Conservation (phyloP, 129 eudicot species). For the Chrysanthemum seticuspe region DNA sequence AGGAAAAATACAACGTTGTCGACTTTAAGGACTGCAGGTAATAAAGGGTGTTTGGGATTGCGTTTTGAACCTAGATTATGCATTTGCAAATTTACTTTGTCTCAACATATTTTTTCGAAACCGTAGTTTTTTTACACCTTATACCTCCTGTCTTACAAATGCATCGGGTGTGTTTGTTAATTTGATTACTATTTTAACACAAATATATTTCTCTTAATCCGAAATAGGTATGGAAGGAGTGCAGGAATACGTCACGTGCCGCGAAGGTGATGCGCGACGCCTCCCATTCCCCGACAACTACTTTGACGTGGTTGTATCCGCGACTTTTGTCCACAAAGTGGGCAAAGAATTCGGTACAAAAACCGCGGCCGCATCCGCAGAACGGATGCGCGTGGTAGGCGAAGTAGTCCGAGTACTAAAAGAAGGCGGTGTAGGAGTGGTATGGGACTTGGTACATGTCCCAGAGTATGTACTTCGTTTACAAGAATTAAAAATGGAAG, state of each 20-base stretch:
- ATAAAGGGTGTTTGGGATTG: too few relatives aligned
- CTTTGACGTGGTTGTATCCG: constrained; percentile 98
- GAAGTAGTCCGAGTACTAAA: constrained; percentile 89
- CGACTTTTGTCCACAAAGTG: constrained; percentile 66
- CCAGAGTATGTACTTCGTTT: constrained; percentile 81
- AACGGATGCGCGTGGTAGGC: constrained; percentile 81
- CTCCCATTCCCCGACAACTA: constrained; percentile 77
- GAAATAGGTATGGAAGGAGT: constrained; percentile 57
- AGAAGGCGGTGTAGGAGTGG: constrained; percentile 83
- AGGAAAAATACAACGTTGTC: constrained; percentile 46
- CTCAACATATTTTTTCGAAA: too few relatives aligned
- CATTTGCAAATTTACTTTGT: too few relatives aligned
- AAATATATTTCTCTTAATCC: too few relatives aligned
- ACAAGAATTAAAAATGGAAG: constrained; percentile 87
- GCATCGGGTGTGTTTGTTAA: too few relatives aligned
- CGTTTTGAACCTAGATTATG: too few relatives aligned
- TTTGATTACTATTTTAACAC: too few relatives aligned
- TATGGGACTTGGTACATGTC: constrained; percentile 92
- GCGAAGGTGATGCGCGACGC: constrained; percentile 76
- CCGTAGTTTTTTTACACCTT: too few relatives aligned
- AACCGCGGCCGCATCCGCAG: constrained; percentile 88
- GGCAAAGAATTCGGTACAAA: constrained; percentile 75
- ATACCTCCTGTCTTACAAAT: too few relatives aligned
- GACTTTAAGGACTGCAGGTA: constrained; percentile 58
- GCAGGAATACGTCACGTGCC: constrained; percentile 87